phyloP scores from a whole-genome alignment of 2,329 filamentous ascomycete genomes.

The Alternaria tenuissima region DNA sequence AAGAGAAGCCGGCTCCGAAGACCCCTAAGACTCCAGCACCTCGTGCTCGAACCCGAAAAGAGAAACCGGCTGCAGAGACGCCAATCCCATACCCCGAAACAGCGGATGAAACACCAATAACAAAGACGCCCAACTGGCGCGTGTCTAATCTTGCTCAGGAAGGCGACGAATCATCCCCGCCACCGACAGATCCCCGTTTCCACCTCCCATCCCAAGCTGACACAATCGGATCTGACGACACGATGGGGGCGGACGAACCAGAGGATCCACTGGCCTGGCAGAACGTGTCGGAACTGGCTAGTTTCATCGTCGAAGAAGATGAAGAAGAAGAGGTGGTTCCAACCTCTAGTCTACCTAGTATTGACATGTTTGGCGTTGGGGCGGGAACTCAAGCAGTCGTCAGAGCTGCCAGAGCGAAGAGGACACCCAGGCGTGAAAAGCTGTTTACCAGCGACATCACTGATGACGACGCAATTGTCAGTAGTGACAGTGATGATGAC shows the following conservation, averaged over 20 bases:
- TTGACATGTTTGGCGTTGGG: slow-evolving; percentile 39
- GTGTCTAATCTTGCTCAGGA: slow-evolving; percentile 43
- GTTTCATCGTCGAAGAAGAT: slow-evolving; percentile 57
- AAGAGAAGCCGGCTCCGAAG: slow-evolving; percentile 20
- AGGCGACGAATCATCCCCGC: slow-evolving; percentile 47
- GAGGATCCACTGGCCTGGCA: slow-evolving; percentile 54
- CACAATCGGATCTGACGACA: slow-evolving; percentile 56
- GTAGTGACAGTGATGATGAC: slow-evolving; percentile 47
- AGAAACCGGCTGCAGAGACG: slow-evolving; percentile 22
- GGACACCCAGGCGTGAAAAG: slow-evolving; percentile 36
- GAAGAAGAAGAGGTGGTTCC: slow-evolving; percentile 44
- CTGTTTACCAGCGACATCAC: slow-evolving; percentile 48
- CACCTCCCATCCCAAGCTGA: slow-evolving; percentile 49
- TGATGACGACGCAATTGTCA: slow-evolving; percentile 44
- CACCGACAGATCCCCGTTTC: slow-evolving; percentile 51
- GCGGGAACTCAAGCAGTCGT: slow-evolving; percentile 47
- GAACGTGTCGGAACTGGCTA: slow-evolving; percentile 55
- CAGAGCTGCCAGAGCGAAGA: slow-evolving; percentile 31
- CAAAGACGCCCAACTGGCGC: slow-evolving; percentile 36
- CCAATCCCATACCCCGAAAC: slow-evolving; percentile 25
- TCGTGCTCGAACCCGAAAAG: slow-evolving; percentile 37
- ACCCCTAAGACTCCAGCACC: slow-evolving; percentile 30
- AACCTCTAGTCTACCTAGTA: slow-evolving; percentile 43
- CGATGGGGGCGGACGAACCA: slow-evolving; percentile 46
- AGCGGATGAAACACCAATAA: slow-evolving; percentile 22